Evolutionary conservation across 2,329 filamentous ascomycete species (phyloP).

Genomic region (Microascus cirrosus): DNA sequence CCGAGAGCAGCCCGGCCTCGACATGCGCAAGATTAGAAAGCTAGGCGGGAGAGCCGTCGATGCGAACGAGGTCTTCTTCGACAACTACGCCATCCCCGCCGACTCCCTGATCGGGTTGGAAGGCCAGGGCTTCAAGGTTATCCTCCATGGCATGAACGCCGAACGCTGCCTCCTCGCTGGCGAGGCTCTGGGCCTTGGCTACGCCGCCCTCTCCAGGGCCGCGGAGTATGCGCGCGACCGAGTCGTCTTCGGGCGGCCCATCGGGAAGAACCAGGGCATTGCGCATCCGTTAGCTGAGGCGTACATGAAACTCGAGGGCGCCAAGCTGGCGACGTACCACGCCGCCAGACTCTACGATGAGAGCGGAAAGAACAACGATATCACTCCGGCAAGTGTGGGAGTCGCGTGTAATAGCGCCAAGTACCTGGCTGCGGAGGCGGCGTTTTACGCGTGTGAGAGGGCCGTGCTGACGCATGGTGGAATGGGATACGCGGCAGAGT

Average conservation of each 20-base stretch:
- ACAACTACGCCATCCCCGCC: constrained; percentile 58
- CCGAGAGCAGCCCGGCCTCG: constrained; percentile 42
- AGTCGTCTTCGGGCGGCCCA: constrained; percentile 52
- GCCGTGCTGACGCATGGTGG: constrained; percentile 49
- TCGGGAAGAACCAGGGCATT: constrained; percentile 56
- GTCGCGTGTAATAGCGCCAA: constrained; percentile 61
- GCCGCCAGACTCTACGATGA: constrained; percentile 52
- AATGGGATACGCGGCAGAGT: constrained; percentile 55
- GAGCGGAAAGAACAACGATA: constrained; percentile 34
- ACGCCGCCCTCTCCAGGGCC: constrained; percentile 54
- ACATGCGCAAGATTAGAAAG: constrained; percentile 65
- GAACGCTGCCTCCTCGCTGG: constrained; percentile 67
- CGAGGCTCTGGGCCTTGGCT: constrained; percentile 70
- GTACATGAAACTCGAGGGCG: constrained; percentile 54
- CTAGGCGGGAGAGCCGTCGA: constrained; percentile 79
- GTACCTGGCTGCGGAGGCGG: constrained; percentile 56
- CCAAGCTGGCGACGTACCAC: constrained; percentile 55
- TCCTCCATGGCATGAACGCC: constrained; percentile 72
- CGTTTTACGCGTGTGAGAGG: constrained; percentile 50
- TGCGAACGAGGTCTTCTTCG: constrained; percentile 82
- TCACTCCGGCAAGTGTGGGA: constrained; percentile 46
- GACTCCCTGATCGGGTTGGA: constrained; percentile 59
- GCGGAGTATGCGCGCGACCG: constrained; percentile 55
- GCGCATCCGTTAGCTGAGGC: constrained; percentile 55
- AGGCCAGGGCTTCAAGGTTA: constrained; percentile 67